Evolutionary conservation across 2,329 filamentous ascomycete genomes (phyloP), one percentile per base, ranked within the genome.

Genomic region (Fragosphaeria purpurea): DNA sequence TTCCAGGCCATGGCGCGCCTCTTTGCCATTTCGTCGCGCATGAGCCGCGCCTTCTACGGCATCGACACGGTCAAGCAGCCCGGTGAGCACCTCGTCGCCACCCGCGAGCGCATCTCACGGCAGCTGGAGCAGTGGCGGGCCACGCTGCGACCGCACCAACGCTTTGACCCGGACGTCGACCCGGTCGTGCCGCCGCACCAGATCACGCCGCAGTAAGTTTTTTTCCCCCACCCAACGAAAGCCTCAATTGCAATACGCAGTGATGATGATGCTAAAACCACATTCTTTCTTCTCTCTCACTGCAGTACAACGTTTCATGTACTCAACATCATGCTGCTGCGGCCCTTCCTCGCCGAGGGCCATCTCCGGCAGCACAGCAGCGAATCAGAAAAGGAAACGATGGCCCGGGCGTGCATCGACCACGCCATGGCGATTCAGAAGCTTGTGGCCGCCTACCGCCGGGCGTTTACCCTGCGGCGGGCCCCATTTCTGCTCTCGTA

Each of bases 401-500:
- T 32, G 22, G 44, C 31, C 7, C 22, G 34, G 10, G 35, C 8
- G 4, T 46, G 61, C 32, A 64, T 59, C 45, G 60, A 53, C 60
- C 70, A 58, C 58, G 65, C 55, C 42, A 54, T 54, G 55, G 67
- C 53, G 67, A 71, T 71, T 41, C 65, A 67, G 6, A 65, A 64
- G 43, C 61, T 70, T 2, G 64, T 64, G 8, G 57, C 59, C 0
- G 56, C 63, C 9, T 71, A 70, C 45, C 63, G 65, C 43, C 59
- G 63, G 2, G 61, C 63, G 0, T 70, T 70, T 39, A 66, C 63
- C 1, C 59, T 71, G 0, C 63, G 67, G 1, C 61, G 65, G 2
- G 68, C 68, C 0, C 67, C 67, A 2, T 72, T 70, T 56, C 51
- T 72, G 5, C 60, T 70, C 5, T 67, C 65, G 30, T 72, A 72